A percentile compares a stretch with the other conserved stretches of the same genome.
phyloP scores from a whole-genome alignment of 495 filamentous ascomycete species.

The Xylaria telfairii region DNA sequence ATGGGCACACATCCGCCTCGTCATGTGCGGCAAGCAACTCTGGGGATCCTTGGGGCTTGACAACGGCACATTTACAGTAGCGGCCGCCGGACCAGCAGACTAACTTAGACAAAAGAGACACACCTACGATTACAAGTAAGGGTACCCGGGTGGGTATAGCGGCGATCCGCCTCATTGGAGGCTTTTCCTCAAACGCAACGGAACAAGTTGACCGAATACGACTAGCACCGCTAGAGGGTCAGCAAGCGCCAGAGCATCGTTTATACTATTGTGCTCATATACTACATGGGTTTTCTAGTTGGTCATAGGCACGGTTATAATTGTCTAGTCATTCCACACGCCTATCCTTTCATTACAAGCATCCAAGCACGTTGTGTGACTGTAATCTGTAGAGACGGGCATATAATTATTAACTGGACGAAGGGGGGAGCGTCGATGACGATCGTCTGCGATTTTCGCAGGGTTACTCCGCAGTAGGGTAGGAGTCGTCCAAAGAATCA shows the following conservation, averaged over 20 bases:
- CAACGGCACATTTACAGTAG: not conserved
- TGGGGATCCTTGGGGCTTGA: conserved; percentile 1
- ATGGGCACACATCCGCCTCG: not conserved
- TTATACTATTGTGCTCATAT: too few species aligned
- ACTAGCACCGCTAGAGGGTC: conserved; percentile 3
- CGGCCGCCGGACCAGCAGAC: not conserved
- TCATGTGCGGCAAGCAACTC: not conserved
- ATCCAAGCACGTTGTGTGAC: not conserved
- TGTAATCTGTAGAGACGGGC: not conserved
- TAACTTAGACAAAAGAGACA: not conserved
- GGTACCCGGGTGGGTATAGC: conserved; percentile 7
- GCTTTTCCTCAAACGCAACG: conserved; percentile 27
- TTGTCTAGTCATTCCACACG: not conserved
- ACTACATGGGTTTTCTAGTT: not conserved
- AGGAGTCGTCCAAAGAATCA: conserved; percentile 1
- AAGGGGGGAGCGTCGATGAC: not conserved
- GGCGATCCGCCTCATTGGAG: conserved; percentile 12
- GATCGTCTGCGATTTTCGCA: conserved; percentile 12
- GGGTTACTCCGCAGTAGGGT: conserved; percentile 27
- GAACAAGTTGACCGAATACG: conserved; percentile 23
- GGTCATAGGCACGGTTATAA: not conserved
- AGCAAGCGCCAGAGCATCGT: not conserved
- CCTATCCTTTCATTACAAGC: not conserved
- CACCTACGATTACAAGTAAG: not conserved
- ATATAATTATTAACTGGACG: not conserved